These are phyloP conservation scores for Diaporthe ilicicola DNA, from an alignment of 2,329 filamentous ascomycete species.

Conservation along the genomic window DNA sequence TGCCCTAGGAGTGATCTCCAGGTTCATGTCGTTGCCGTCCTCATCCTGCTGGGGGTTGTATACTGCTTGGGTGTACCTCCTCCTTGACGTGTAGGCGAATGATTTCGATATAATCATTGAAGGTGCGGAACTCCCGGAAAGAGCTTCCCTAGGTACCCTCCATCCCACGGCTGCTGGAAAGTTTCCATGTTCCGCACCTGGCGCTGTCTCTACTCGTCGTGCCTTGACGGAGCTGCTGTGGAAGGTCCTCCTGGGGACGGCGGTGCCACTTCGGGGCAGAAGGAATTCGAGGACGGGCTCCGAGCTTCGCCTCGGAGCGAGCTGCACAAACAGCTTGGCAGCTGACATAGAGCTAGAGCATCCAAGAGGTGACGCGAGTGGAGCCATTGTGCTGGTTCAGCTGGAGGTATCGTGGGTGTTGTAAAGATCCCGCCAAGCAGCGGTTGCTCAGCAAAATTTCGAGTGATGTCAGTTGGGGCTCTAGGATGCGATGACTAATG, in stretches of 20 bases:
- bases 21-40: slow-evolving; percentile 81
- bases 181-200: neutral
- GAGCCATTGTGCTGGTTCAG: neutral
- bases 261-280: slow-evolving; percentile 40
- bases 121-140: neutral
- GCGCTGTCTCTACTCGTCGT: neutral
- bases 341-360: slow-evolving; percentile 37
- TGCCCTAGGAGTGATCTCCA: slow-evolving; percentile 86
- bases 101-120: neutral
- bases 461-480: slow-evolving; percentile 22
- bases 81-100: slow-evolving; percentile 47
- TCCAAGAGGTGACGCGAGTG: slow-evolving; percentile 17
- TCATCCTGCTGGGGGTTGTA: slow-evolving; percentile 82
- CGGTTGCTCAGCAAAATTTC: slow-evolving; percentile 25
- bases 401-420: neutral
- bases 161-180: neutral
- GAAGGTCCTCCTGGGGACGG: slow-evolving; percentile 33
- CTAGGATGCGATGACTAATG: slow-evolving; percentile 1
- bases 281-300: slow-evolving; percentile 52
- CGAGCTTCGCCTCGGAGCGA: slow-evolving; percentile 37
- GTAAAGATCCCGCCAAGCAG: neutral
- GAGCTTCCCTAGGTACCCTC: neutral
- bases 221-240: slow-evolving; percentile 10
- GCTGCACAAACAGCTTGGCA: slow-evolving; percentile 44
- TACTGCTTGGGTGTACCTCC: slow-evolving; percentile 57